Base-by-base conservation (phyloP, 352 stramenopile species). In the Halophytophthora polymorphica region DNA sequence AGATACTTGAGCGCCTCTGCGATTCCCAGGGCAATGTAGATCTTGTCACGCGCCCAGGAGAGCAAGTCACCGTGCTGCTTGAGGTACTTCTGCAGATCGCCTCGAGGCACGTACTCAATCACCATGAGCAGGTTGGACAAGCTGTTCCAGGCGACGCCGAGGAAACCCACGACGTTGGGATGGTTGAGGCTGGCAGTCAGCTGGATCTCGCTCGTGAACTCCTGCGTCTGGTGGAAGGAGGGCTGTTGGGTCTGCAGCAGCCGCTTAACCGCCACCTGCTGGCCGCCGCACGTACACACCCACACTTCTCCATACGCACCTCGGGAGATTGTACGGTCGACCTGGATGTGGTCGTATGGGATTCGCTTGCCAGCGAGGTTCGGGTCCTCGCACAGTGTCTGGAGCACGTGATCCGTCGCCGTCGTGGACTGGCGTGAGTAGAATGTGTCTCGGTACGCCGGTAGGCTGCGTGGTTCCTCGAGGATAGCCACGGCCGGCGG, bases 81-180 rank as follows among this genome's bases (percentile, higher is more conserved):
- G 19, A 84, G 44, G 48, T 77, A 62, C 7, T 53, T 61, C 25
- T 71, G 66, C 13, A 86, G 29, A 38, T 86, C 74, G 4, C 74
- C 74, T 28, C 50, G 58, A 1, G 66, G 51, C 50, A 86, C 62
- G 50, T 67, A 81, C 45, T 86, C 74, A 39, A 83, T 69, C 15
- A 77, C 66, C 50, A 81, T 73, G 17, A 51, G 64, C 15, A 86
- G 54, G 44, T 86, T 71, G n/a, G 78, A 60, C 14, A 83, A 46
- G 19, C 60, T 73, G 38, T 66, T 81, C 71, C 74, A 83, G 2
- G 69, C 69, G 10, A 86, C 71, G 14, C 74, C 73, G 21, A 81
- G 58, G 49, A 83, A 68, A 22, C 44, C 49, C n/a, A 83, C 59
- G 14, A 83, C 66, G 44, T 81, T 76, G 5, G 64, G 61, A 36